Evolutionary conservation across 768 basidiomycete species (phyloP).

Genomic region (Gymnopilus dilepis): DNA sequence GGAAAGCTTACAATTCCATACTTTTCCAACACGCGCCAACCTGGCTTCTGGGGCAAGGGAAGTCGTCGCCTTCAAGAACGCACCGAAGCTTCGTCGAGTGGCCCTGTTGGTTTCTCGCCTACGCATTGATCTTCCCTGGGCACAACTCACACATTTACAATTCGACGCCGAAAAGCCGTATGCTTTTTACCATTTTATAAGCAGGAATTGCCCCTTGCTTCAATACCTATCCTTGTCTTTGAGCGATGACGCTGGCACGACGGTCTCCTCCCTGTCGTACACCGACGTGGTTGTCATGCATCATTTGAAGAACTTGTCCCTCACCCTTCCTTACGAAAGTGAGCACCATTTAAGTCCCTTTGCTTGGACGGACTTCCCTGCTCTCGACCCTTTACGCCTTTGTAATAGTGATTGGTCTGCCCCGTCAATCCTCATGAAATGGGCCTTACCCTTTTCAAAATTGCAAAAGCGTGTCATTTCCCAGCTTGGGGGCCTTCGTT

Average conservation of each 20-base stretch:
- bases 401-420: background rate
- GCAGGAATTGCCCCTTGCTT: background rate
- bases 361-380: background rate
- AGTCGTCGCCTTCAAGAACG: background rate
- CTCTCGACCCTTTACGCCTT: background rate
- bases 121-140: background rate
- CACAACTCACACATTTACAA: background rate
- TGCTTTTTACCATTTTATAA: background rate
- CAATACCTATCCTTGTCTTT: background rate
- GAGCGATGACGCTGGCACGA: background rate
- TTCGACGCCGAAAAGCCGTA: background rate
- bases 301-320: background rate
- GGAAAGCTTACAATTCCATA: background rate
- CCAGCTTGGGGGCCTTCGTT: background rate
- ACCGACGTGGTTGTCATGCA: background rate
- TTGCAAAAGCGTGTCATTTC: background rate
- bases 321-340: background rate
- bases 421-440: background rate
- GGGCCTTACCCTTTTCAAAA: background rate
- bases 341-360: background rate
- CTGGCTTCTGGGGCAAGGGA: no score
- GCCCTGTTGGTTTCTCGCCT: background rate
- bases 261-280: background rate
- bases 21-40: no score
- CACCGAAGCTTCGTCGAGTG: background rate